phyloP scores from a whole-genome alignment of 768 basidiomycete species.

The Kwoniella europaea region DNA sequence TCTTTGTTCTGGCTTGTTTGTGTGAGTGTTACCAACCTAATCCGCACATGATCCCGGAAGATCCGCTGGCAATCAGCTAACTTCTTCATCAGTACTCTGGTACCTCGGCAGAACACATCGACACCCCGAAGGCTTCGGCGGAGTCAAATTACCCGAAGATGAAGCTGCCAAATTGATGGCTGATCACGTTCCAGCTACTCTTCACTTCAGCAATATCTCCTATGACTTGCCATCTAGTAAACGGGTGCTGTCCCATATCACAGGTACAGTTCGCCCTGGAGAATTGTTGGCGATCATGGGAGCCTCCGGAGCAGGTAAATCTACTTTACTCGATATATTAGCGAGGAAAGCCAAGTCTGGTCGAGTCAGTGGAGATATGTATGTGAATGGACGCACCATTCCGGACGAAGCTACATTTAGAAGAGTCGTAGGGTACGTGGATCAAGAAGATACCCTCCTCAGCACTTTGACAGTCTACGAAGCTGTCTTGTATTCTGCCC shows the following conservation, averaged over 20 bases:
- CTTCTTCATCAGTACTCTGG: constrained; percentile 71
- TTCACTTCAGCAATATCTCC: constrained; percentile 85
- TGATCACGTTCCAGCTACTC: constrained; percentile 89
- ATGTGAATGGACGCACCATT: constrained; percentile 84
- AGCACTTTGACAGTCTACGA: constrained; percentile 97
- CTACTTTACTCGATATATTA: constrained; percentile 93
- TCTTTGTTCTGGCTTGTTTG: constrained; percentile 71
- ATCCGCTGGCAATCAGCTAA: not conserved
- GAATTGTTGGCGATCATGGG: constrained; percentile 96
- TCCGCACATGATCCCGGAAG: not conserved
- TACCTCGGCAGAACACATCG: constrained; percentile 78
- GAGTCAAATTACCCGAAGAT: constrained; percentile 68
- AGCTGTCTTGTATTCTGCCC: constrained; percentile 90
- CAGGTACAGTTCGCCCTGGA: constrained; percentile 82
- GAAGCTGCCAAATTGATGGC: constrained; percentile 85
- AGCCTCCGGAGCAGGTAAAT: constrained; percentile 94
- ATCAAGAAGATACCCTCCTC: constrained; percentile 98
- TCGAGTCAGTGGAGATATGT: constrained; percentile 70
- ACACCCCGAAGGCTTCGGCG: constrained; percentile 63
- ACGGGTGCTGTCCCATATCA: constrained; percentile 76
- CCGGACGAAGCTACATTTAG: constrained; percentile 72
- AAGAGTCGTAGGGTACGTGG: constrained; percentile 89
- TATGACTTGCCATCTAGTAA: constrained; percentile 73
- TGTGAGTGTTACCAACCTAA: constrained; percentile 60
- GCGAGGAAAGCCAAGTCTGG: constrained; percentile 89